These are phyloP conservation scores for Lasiosphaeria hispida DNA, from an alignment of 495 filamentous ascomycete genomes.

Conservation along the genomic window DNA sequence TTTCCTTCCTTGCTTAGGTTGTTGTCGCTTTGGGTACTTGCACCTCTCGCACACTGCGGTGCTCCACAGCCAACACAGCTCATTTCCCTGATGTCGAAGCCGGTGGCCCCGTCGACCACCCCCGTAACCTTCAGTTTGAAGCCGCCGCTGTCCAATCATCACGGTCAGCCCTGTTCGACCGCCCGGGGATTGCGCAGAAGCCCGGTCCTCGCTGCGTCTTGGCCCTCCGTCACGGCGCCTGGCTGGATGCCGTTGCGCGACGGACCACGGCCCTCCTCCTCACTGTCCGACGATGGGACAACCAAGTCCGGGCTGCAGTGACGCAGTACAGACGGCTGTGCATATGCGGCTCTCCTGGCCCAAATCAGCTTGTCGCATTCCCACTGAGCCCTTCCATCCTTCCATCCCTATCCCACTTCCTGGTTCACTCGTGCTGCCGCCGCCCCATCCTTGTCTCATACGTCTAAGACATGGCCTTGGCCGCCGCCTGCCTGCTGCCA, in stretches of 20 bases:
- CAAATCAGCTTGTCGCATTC: background rate
- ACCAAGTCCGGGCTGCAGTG: background rate
- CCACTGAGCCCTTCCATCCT: background rate
- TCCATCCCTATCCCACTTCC: background rate
- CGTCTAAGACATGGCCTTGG: constrained; percentile 12
- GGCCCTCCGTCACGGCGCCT: constrained; percentile 1
- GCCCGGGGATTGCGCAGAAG: background rate
- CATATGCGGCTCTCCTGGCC: background rate
- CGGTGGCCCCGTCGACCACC: background rate
- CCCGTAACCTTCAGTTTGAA: background rate
- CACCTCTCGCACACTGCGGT: no score
- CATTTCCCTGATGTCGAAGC: no score
- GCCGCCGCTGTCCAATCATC: constrained; percentile 5
- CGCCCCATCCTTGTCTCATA: constrained; percentile 15
- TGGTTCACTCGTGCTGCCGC: background rate
- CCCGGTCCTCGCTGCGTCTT: background rate
- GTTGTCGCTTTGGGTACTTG: no score
- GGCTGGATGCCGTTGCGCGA: no score
- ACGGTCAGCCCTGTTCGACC: constrained; percentile 1
- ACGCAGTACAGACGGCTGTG: background rate
- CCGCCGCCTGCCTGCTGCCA: background rate
- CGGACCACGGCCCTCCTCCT: background rate
- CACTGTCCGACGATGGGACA: constrained; percentile 7
- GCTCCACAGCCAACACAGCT: no score
- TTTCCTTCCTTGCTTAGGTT: no score